phyloP scores from a whole-genome alignment of 768 basidiomycete genomes.

The Boletus tomentosulus region DNA sequence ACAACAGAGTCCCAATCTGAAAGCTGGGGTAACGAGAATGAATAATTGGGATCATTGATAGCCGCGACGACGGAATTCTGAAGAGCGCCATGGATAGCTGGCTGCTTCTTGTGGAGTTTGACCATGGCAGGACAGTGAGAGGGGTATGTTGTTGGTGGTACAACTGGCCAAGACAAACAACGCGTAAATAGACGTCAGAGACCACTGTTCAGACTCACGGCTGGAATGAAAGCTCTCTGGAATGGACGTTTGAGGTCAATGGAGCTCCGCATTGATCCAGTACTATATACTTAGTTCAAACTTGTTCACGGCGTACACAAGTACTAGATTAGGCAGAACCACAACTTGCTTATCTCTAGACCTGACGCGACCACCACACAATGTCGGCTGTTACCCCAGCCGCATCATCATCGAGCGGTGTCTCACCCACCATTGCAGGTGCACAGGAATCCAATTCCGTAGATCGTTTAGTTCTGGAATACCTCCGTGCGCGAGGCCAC shows the following conservation, averaged over 20 bases:
- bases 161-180: background rate
- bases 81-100: constrained; percentile 5
- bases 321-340: constrained; percentile 1
- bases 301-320: no score
- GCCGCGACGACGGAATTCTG: constrained; percentile 23
- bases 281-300: no score
- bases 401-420: constrained; percentile 31
- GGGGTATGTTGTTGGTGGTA: background rate
- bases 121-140: constrained; percentile 10
- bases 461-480: constrained; percentile 45
- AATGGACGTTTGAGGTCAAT: background rate
- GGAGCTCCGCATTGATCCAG: no score
- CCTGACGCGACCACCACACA: background rate
- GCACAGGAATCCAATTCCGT: constrained; percentile 29
- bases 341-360: background rate
- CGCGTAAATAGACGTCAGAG: background rate
- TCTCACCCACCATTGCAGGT: constrained; percentile 27
- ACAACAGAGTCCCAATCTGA: constrained; percentile 29
- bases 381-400: constrained; percentile 34
- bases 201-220: background rate
- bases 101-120: constrained; percentile 18
- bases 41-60: constrained; percentile 28
- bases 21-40: constrained; percentile 25
- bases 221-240: background rate
- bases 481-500: constrained; percentile 45